These are phyloP conservation scores for Leishmania amazonensis DNA, from an alignment of 208 protist species.

Conservation along the genomic window DNA sequence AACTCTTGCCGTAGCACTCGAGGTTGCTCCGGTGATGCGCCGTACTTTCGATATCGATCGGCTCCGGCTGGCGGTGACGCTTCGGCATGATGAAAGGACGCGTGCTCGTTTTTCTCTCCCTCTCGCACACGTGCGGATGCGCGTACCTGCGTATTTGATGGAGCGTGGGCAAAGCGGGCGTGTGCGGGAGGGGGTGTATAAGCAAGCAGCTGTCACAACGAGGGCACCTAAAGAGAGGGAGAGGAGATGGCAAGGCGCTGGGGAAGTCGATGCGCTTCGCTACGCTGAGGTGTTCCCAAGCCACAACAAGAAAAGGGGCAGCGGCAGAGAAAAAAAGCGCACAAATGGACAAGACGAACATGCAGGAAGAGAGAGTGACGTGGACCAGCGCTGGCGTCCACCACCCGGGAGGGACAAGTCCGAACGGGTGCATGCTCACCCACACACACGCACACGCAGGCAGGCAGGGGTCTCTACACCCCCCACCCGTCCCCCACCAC, in stretches of 20 bases:
- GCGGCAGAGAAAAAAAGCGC: background rate
- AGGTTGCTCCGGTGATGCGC: constrained; percentile 10
- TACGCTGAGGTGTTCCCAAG: background rate
- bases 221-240: background rate
- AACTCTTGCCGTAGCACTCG: background rate
- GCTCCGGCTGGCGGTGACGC: constrained; percentile 75
- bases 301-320: background rate
- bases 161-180: background rate
- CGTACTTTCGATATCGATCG: constrained; percentile 36
- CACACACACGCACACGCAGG: background rate
- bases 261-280: background rate
- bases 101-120: background rate
- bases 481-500: background rate
- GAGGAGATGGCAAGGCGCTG: background rate
- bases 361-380: background rate
- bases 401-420: background rate
- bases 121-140: background rate
- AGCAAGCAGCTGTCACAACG: background rate
- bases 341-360: background rate
- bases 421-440: background rate
- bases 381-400: background rate
- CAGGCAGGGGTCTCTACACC: background rate
- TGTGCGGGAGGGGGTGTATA: background rate
- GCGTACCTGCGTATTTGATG: background rate
- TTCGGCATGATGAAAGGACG: constrained; percentile 58